These are phyloP conservation scores for Wallacemonas sp. DNA, from an alignment of 208 protist genomes.

Conservation along the genomic window DNA sequence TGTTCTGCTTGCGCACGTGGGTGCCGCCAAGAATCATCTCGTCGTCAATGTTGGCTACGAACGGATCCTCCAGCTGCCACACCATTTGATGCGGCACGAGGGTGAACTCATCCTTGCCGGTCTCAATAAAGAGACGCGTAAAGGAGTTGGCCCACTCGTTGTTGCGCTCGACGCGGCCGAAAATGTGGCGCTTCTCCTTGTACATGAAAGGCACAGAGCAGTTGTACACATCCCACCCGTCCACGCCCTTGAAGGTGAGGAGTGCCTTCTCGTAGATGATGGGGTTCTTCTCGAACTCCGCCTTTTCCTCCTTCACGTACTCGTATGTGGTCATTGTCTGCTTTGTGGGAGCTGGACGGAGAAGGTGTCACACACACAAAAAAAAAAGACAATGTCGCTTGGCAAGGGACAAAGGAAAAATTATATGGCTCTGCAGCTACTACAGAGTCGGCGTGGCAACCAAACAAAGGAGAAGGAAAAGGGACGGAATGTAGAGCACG, in stretches of 20 bases:
- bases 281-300: conserved; percentile 44
- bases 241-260: conserved; percentile 46
- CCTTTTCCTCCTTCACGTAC: conserved; percentile 44
- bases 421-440: not conserved
- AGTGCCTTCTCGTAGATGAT: conserved; percentile 43
- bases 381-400: too few relatives aligned
- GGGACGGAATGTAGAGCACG: not conserved
- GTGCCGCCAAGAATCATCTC: conserved; percentile 60
- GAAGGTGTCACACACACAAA: not conserved
- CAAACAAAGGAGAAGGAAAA: not conserved
- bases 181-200: conserved; percentile 42
- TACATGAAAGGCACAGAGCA: conserved; percentile 40
- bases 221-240: conserved; percentile 53
- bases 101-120: conserved; percentile 47
- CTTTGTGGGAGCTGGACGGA: not conserved
- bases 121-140: conserved; percentile 45
- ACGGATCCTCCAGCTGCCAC: conserved; percentile 58
- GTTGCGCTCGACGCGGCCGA: conserved; percentile 36
- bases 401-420: too few relatives aligned
- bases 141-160: conserved; percentile 42
- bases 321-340: conserved; percentile 23
- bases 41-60: conserved; percentile 46
- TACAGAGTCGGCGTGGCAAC: not conserved
- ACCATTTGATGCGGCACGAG: conserved; percentile 34
- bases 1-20: conserved; percentile 41